Conservation (phyloP, 2,329 filamentous ascomycete species). For the Ciborinia camelliae region DNA sequence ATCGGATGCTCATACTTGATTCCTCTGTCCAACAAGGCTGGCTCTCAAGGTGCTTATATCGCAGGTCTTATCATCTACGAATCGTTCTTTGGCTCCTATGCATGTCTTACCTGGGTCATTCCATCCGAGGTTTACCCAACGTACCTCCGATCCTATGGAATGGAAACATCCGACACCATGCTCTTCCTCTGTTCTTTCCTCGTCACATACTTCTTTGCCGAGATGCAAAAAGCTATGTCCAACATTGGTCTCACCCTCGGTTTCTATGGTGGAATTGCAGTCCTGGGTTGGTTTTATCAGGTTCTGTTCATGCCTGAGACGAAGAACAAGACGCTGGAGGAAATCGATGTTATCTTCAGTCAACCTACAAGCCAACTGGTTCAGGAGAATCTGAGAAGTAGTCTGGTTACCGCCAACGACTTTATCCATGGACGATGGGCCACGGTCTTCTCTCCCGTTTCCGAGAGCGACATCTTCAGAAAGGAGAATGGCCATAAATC, state of each 20-base stretch:
- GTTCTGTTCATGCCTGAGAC: conserved; percentile 74
- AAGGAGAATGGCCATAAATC: conserved; percentile 30
- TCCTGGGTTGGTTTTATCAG: conserved; percentile 69
- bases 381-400: conserved; percentile 50
- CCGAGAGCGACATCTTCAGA: conserved; percentile 34
- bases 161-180: conserved; percentile 66
- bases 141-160: conserved; percentile 68
- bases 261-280: conserved; percentile 71
- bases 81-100: conserved; percentile 64
- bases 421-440: conserved; percentile 33
- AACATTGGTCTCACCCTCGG: conserved; percentile 63
- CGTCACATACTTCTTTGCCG: conserved; percentile 71
- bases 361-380: conserved; percentile 62
- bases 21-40: conserved; percentile 45
- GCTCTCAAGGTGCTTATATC: conserved; percentile 59
- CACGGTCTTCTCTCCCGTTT: conserved; percentile 34
- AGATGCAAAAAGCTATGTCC: conserved; percentile 66
- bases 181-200: conserved; percentile 70
- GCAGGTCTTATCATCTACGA: conserved; percentile 66
- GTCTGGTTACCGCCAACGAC: conserved; percentile 30
- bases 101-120: conserved; percentile 62
- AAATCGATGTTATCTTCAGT: conserved; percentile 66
- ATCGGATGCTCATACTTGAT: conserved; percentile 64
- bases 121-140: conserved; percentile 70
- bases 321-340: conserved; percentile 63